Base-by-base conservation (phyloP, 2,329 filamentous ascomycete genomes). In the Rhinocladiella mackenziei region DNA sequence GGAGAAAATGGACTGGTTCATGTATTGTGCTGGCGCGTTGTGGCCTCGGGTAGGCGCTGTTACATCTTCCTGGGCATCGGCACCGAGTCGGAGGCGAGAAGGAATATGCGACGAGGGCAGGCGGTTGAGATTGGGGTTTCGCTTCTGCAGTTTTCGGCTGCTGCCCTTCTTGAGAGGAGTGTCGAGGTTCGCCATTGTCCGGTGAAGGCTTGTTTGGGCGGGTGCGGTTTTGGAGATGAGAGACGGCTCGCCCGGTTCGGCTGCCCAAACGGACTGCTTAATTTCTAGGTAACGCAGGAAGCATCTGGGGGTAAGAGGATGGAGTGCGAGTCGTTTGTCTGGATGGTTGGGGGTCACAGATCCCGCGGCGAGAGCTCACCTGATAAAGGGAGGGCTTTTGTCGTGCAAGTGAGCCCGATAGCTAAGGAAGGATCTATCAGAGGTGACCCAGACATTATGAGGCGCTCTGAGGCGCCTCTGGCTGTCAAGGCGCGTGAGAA, bases 1-100 rank as follows among this genome's bases (percentile, higher is more conserved):
- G 41, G 88, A 89, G 64, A 96, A 94, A 43, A 97, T 83, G 54
- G 87, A 94, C 72, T 95, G 89, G 65, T 95, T 92, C 81, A 94
- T 87, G 60, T 89, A 87, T 49, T 74, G 67, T 35, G 70, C 61
- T 39, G 67, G 62, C n/a, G 65, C 64, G 10, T 56, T 56, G 39
- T 53, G 53, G 29, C 56, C 60, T 23, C 54, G 58, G n/a, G 71
- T 73, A 2, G 76, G 72, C 38, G 76, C 76, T 10, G 76, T 77
- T 48, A 77, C 76, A 60, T 82, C 80, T 28, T 80, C 73, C 13
- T 82, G 70, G 4, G 71, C 74, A 63, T 81, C 78, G 49, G 76
- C 74, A 20, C 75, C 76, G 57, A 77, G 72, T 56, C 69, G 73
- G 50, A 81, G 71, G 43, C 73, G 73, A 43, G 80, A 76, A 19